Percentiles rank a stretch among this genome's conserved stretches.
These are phyloP conservation scores for Micractinium conductrix DNA, from an alignment of 139 green algal species.

Conservation along the genomic window DNA sequence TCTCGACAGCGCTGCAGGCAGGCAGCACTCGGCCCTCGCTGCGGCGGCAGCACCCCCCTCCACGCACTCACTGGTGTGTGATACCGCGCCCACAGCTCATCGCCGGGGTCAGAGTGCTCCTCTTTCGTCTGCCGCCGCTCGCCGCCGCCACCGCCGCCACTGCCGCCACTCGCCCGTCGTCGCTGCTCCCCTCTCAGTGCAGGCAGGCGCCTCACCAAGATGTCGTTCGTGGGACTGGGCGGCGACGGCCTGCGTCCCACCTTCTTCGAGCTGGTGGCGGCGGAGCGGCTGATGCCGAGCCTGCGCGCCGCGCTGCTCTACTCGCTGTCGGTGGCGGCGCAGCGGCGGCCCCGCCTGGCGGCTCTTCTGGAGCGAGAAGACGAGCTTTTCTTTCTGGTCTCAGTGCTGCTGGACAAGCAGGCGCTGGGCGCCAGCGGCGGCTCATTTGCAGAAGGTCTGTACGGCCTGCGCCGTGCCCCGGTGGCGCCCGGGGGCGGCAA, in stretches of 20 bases:
- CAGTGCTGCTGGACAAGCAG: conserved; percentile 70
- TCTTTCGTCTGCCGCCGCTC: not conserved
- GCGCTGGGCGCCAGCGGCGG: conserved; percentile 54
- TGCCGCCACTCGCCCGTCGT: not conserved
- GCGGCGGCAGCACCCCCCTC: too few relatives aligned
- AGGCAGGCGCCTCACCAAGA: conserved; percentile 7
- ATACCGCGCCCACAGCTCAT: too few relatives aligned
- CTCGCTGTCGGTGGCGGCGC: conserved; percentile 68
- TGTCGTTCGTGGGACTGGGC: conserved; percentile 81
- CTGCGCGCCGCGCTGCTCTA: conserved; percentile 78
- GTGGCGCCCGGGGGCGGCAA: not conserved
- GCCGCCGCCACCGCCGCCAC: not conserved
- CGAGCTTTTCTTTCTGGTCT: conserved; percentile 75
- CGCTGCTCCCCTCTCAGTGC: not conserved
- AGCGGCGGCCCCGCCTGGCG: conserved; percentile 63
- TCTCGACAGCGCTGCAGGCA: too few relatives aligned
- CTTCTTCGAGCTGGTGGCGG: conserved; percentile 89
- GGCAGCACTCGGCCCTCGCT: too few relatives aligned
- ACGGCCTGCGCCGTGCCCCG: conserved; percentile 66
- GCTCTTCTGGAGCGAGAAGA: conserved; percentile 77
- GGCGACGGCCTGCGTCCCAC: conserved; percentile 72
- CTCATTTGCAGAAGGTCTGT: conserved; percentile 86
- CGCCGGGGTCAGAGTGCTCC: too few relatives aligned
- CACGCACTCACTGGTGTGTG: too few relatives aligned
- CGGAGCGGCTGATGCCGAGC: conserved; percentile 80